Percentiles rank a stretch among this genome's conserved stretches.
phyloP scores from a whole-genome alignment of 2,329 filamentous ascomycete genomes.

The Phaeosphaeriaceae sp. region DNA sequence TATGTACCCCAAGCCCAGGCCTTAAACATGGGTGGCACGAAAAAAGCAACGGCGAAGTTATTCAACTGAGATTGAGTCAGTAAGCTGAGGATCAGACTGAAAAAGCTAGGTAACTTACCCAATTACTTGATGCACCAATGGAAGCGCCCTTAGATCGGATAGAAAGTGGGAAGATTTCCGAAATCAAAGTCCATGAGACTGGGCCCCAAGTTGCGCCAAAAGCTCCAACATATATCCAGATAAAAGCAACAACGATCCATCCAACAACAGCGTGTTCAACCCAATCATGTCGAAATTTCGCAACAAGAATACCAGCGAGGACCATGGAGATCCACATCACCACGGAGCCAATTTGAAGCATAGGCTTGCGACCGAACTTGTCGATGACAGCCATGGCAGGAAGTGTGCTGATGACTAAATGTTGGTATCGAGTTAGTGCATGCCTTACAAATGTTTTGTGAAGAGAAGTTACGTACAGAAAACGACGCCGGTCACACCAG shows the following conservation, averaged over 20 bases:
- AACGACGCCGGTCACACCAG: constrained; percentile 64
- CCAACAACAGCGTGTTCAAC: constrained; percentile 58
- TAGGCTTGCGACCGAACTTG: constrained; percentile 48
- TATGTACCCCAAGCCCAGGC: constrained; percentile 53
- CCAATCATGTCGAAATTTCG: constrained; percentile 60
- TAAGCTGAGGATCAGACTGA: too few relatives aligned
- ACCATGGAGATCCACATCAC: constrained; percentile 60
- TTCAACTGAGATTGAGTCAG: too few relatives aligned
- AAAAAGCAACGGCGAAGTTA: constrained; percentile 72
- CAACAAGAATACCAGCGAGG: constrained; percentile 62
- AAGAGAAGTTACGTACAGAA: constrained; percentile 46
- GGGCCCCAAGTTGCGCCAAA: constrained; percentile 67
- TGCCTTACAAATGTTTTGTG: too few relatives aligned
- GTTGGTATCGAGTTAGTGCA: too few relatives aligned
- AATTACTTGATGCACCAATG: constrained; percentile 32
- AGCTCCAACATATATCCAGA: constrained; percentile 68
- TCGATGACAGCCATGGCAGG: constrained; percentile 60
- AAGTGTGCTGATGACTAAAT: constrained; percentile 58
- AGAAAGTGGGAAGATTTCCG: constrained; percentile 69
- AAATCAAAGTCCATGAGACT: constrained; percentile 56
- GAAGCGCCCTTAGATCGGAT: constrained; percentile 66
- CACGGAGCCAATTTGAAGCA: constrained; percentile 52
- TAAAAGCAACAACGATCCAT: constrained; percentile 63
- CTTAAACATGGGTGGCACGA: constrained; percentile 68
- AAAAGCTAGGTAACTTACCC: too few relatives aligned